These are phyloP conservation scores for Tetrapisispora namnaoensis DNA, from an alignment of 805 yeast genomes.

Conservation along the genomic window DNA sequence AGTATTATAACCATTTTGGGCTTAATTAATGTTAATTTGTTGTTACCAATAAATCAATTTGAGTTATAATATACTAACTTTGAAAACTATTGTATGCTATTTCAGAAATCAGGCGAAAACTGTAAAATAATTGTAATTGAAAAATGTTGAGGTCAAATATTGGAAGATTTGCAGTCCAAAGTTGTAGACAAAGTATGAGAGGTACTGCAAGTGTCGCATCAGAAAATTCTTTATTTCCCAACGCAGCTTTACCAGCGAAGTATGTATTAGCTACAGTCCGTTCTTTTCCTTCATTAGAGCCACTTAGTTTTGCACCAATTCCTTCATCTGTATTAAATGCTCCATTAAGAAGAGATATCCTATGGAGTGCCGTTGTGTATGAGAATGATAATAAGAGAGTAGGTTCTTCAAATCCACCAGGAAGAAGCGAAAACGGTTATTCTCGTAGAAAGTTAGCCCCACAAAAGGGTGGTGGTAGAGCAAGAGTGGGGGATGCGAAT, in stretches of 20 bases:
- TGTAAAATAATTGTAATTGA: background rate
- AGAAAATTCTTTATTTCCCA: background rate
- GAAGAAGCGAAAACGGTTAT: constrained; percentile 78
- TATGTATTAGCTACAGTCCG: constrained; percentile 72
- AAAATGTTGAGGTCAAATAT: background rate
- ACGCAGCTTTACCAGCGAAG: constrained; percentile 43
- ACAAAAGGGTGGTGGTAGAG: constrained; percentile 92
- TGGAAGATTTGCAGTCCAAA: background rate
- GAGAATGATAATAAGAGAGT: constrained; percentile 87
- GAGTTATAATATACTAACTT: no score
- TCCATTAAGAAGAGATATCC: constrained; percentile 79
- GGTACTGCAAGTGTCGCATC: background rate
- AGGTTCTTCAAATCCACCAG: constrained; percentile 79
- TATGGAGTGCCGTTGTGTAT: constrained; percentile 89
- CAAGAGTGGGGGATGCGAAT: constrained; percentile 93
- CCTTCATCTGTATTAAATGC: constrained; percentile 58
- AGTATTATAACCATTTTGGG: no score
- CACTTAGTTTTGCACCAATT: constrained; percentile 65
- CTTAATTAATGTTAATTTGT: no score
- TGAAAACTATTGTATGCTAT: no score
- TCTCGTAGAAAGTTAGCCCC: constrained; percentile 73
- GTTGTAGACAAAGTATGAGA: background rate
- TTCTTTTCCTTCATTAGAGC: constrained; percentile 85
- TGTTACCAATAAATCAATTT: no score
- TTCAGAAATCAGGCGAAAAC: no score